phyloP scores from a whole-genome alignment of 192 early-diverging fungal species.

The Backusella australiensis region DNA sequence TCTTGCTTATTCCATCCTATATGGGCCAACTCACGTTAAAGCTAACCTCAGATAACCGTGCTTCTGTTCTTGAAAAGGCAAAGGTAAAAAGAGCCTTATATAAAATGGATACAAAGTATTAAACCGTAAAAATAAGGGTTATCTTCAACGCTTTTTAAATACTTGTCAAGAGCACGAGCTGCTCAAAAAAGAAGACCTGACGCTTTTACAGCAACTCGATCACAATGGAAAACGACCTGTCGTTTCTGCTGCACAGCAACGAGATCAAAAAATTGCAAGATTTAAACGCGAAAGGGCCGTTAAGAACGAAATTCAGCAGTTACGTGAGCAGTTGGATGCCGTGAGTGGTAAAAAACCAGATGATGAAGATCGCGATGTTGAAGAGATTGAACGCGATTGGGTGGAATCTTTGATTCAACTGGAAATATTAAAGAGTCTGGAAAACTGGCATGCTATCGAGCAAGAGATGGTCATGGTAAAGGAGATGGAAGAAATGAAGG shows the following conservation, averaged over 20 bases:
- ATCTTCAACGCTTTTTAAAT: constrained; percentile 38
- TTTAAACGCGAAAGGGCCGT: constrained; percentile 76
- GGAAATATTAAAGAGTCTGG: constrained; percentile 67
- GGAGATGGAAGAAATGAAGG: constrained; percentile 63
- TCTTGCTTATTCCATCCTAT: constrained; percentile 57
- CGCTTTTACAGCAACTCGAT: background rate
- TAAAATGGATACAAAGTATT: background rate
- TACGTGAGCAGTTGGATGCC: constrained; percentile 23
- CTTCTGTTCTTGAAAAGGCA: constrained; percentile 38
- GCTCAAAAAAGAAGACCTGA: constrained; percentile 26
- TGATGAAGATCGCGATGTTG: constrained; percentile 53
- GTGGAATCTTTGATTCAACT: constrained; percentile 72
- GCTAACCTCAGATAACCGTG: constrained; percentile 33
- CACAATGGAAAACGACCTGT: constrained; percentile 18
- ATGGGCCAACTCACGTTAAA: constrained; percentile 54
- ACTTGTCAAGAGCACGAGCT: constrained; percentile 38
- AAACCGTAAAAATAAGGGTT: constrained; percentile 17
- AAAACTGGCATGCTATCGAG: constrained; percentile 64
- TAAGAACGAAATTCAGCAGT: constrained; percentile 51
- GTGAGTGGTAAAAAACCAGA: constrained; percentile 15
- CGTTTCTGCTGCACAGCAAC: constrained; percentile 40
- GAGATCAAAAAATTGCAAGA: constrained; percentile 72
- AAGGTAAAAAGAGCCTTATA: constrained; percentile 41
- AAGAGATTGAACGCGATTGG: constrained; percentile 77
- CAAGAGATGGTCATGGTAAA: constrained; percentile 82